A percentile compares a stretch with the other conserved stretches of the same genome.
phyloP scores from a whole-genome alignment of 306 rosid species.

The Malus sieversii region DNA sequence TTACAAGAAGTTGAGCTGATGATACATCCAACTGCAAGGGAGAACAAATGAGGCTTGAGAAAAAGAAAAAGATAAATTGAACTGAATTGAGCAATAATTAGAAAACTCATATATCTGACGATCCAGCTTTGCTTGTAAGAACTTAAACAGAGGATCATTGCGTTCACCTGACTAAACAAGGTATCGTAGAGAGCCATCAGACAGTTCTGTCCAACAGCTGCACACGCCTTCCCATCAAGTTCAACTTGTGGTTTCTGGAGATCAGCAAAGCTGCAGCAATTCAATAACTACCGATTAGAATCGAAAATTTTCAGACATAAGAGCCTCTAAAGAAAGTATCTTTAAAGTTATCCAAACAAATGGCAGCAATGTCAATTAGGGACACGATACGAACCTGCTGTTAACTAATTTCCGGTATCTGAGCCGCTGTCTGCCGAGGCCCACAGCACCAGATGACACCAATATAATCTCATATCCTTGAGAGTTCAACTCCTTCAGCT shows the following conservation, averaged over 20 bases:
- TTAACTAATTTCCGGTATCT: conserved; percentile 67
- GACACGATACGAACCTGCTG: conserved; percentile 55
- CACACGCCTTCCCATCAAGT: conserved; percentile 97
- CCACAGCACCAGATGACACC: conserved; percentile 99
- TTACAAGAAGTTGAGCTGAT: conserved; percentile 95
- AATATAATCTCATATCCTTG: conserved; percentile 78
- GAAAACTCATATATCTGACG: neutral
- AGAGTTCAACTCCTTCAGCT: conserved; percentile 76
- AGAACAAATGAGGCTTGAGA: conserved; percentile 12
- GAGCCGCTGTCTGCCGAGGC: conserved; percentile 96
- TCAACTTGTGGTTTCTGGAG: conserved; percentile 95
- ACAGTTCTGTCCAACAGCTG: conserved; percentile 92
- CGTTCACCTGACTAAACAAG: conserved; percentile 78
- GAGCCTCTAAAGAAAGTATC: neutral
- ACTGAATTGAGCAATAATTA: neutral
- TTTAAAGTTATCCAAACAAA: neutral
- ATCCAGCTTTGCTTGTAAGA: neutral
- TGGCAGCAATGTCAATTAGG: neutral
- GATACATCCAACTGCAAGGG: conserved; percentile 75
- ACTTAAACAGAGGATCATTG: neutral
- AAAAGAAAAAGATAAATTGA: neutral
- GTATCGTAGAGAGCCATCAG: conserved; percentile 92
- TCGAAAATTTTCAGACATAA: neutral
- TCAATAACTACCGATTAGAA: conserved; percentile 1
- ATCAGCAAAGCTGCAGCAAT: conserved; percentile 73